phyloP scores from a whole-genome alignment of 2,329 filamentous ascomycete genomes.

The Fusarium tanahbumbuense region DNA sequence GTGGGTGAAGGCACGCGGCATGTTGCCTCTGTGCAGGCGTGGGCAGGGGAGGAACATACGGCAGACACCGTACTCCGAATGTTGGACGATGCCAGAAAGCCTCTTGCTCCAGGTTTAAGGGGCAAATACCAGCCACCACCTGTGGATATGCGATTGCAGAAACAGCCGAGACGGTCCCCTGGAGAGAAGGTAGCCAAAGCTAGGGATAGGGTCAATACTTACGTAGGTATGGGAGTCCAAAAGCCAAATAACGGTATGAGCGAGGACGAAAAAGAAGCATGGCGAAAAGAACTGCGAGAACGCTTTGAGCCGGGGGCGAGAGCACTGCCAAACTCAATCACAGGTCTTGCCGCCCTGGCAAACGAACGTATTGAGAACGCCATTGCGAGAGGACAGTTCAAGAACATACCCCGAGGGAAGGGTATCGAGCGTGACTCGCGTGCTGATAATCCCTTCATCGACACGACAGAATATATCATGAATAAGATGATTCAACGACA shows the following conservation, averaged over 20 bases:
- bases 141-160: conserved; percentile 64
- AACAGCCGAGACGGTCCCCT: conserved; percentile 53
- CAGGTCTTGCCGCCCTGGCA: conserved; percentile 83
- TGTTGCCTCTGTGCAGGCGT: conserved; percentile 75
- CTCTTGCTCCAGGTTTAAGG: conserved; percentile 64
- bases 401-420: conserved; percentile 82
- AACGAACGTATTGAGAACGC: conserved; percentile 95
- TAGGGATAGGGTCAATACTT: conserved; percentile 67
- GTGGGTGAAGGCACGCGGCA: conserved; percentile 76
- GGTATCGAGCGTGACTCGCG: conserved; percentile 84
- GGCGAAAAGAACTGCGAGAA: conserved; percentile 80
- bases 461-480: conserved; percentile 97
- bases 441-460: conserved; percentile 87
- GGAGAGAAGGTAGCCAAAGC: conserved; percentile 65
- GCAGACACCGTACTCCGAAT: conserved; percentile 86
- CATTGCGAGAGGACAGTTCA: conserved; percentile 90
- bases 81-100: conserved; percentile 82
- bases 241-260: conserved; percentile 66
- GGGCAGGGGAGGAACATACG: conserved; percentile 81
- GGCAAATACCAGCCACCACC: conserved; percentile 60
- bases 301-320: conserved; percentile 80
- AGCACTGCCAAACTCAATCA: conserved; percentile 78
- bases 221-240: conserved; percentile 62
- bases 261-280: conserved; percentile 77
- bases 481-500: conserved; percentile 98